phyloP scores from a whole-genome alignment of 352 stramenopile genomes.

The Aphanomyces stellatus region DNA sequence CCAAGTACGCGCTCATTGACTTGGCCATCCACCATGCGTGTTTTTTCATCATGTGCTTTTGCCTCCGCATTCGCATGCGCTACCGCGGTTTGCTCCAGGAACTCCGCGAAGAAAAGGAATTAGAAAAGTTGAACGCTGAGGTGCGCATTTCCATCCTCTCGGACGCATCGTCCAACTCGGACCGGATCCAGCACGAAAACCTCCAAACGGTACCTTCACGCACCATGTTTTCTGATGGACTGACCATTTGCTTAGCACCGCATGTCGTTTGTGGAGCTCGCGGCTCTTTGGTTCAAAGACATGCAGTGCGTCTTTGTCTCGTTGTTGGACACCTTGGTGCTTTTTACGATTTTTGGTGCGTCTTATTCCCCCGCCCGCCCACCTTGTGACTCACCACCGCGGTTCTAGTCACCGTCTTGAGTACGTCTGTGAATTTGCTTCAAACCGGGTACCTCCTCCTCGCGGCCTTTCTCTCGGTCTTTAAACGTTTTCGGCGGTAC shows the following conservation, averaged over 20 bases:
- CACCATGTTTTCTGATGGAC: not conserved
- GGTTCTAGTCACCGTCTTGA: slow-evolving; percentile 47
- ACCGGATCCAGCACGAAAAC: slow-evolving; percentile 11
- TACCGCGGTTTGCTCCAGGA: slow-evolving; percentile 54
- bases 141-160: not conserved
- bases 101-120: not conserved
- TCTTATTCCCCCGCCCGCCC: not conserved
- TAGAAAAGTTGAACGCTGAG: not conserved
- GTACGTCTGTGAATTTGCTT: slow-evolving; percentile 69
- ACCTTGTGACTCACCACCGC: not conserved
- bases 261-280: slow-evolving; percentile 37
- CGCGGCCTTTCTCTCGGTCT: slow-evolving; percentile 23
- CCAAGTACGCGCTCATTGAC: slow-evolving; percentile 71
- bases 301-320: slow-evolving; percentile 69
- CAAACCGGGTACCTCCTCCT: slow-evolving; percentile 80
- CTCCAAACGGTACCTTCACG: slow-evolving; percentile 1
- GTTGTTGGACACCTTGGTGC: slow-evolving; percentile 63
- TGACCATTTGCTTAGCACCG: slow-evolving; percentile 5
- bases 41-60: slow-evolving; percentile 71
- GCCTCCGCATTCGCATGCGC: slow-evolving; percentile 63
- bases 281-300: slow-evolving; percentile 59
- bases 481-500: slow-evolving; percentile 10
- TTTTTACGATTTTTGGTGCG: slow-evolving; percentile 78
- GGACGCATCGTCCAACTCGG: not conserved
- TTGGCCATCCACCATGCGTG: slow-evolving; percentile 67